Percentiles rank a stretch among this genome's conserved stretches.
phyloP scores from a whole-genome alignment of 495 filamentous ascomycete genomes.

The Neurospora tetraspora region DNA sequence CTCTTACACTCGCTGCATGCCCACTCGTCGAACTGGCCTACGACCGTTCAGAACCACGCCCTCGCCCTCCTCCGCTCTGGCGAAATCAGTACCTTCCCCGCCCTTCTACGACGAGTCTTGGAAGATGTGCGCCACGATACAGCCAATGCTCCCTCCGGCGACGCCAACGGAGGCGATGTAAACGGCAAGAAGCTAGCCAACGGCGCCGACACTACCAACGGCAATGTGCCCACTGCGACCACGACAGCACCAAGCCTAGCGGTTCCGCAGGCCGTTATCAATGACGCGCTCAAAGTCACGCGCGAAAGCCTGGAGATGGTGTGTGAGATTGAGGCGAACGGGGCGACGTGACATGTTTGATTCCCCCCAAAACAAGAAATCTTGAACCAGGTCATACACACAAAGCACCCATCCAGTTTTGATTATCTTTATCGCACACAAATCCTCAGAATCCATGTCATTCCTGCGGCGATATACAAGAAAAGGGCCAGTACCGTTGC shows the following conservation, averaged over 20 bases:
- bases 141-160: slow-evolving; percentile 11
- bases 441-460: neutral
- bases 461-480: neutral
- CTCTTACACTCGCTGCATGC: slow-evolving; percentile 44
- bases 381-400: neutral
- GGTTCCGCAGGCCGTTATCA: slow-evolving; percentile 38
- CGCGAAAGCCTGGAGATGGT: slow-evolving; percentile 40
- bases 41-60: slow-evolving; percentile 40
- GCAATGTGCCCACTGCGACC: slow-evolving; percentile 8
- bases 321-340: slow-evolving; percentile 35
- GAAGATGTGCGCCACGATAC: slow-evolving; percentile 44
- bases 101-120: slow-evolving; percentile 40
- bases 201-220: slow-evolving; percentile 16
- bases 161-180: slow-evolving; percentile 15
- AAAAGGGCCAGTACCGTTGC: neutral
- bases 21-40: slow-evolving; percentile 44
- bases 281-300: slow-evolving; percentile 43
- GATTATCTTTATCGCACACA: neutral
- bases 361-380: neutral
- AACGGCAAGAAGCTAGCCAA: slow-evolving; percentile 13
- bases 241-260: slow-evolving; percentile 27
- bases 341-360: slow-evolving; percentile 11
- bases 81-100: slow-evolving; percentile 42
- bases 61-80: slow-evolving; percentile 42
- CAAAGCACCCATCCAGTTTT: neutral